Evolutionary conservation across 139 green algal genomes (phyloP), one percentile per base, ranked within the genome.

Genomic region (Edaphochlamys debaryana): DNA sequence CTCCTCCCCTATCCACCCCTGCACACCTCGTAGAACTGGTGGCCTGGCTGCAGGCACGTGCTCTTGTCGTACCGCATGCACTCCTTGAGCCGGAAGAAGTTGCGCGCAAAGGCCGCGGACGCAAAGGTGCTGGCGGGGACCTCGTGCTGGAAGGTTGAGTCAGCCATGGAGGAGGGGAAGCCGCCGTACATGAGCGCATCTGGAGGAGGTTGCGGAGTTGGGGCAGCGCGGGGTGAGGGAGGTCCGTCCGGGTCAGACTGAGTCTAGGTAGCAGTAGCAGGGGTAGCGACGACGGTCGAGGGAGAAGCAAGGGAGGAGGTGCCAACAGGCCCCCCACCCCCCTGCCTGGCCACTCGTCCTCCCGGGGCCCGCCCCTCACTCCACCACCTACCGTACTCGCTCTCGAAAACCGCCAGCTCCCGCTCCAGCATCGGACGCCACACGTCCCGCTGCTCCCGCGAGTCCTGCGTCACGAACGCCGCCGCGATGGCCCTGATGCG

Each of bases 21-120:
- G n/a, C n/a, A n/a, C 1, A 72, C 80, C 69, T 86, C 80, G 56
- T 79, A 86, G 41, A 56, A 86, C 23, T 29, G 27, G 60, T 80
- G 19, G 9, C 56, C 69, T 15, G 25, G 30, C 1, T 1, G 36
- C 7, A 58, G 42, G 69, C 80, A 86, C 20, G 38, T 32, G 20
- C 0, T 22, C n/a, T 74, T 36, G 41, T 86, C 41, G 42, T 69
- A 56, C n/a, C n/a, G 80, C 20, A 80, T 48, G 80, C 80, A 86
- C 4, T 42, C 27, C 32, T 79, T 79, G 58, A 11, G 32, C 13
- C 63, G 42, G 68, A 86, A 79, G 58, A 86, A 86, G 27, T 52
- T 67, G 29, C 34, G 42, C 2, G 79, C 50, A 36, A 85, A 85
- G 6, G 79, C 40, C 3, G 56, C 52, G 52, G 54, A 63, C 29